Evolutionary conservation across 148 eudicot species (phyloP).

Genomic region (Salicornia ramosissima): DNA sequence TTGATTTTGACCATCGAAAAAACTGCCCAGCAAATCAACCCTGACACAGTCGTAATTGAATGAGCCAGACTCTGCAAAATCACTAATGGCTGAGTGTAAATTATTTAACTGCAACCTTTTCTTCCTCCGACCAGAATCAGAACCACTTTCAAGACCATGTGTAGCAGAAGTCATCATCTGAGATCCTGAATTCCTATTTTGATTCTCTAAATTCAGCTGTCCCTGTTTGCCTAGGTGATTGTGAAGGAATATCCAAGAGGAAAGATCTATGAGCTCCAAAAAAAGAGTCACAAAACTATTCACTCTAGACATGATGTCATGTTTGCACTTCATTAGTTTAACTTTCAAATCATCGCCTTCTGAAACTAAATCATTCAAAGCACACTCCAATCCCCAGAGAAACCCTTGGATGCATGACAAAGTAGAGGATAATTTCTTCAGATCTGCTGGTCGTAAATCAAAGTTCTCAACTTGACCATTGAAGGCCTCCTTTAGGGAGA

Average conservation of each 20-base stretch:
- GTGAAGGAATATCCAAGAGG: constrained; percentile 38
- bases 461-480: constrained; percentile 17
- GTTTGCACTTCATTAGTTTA: constrained; percentile 32
- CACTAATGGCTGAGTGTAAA: constrained; percentile 26
- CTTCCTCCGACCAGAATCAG: constrained; percentile 21
- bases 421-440: constrained; percentile 42
- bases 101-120: constrained; percentile 23
- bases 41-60: constrained; percentile 30
- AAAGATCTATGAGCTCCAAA: constrained; percentile 35
- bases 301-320: constrained; percentile 36
- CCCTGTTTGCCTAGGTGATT: constrained; percentile 25
- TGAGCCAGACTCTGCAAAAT: constrained; percentile 34
- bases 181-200: constrained; percentile 19
- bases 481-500: constrained; percentile 24
- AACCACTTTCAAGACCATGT: constrained; percentile 19
- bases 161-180: constrained; percentile 18
- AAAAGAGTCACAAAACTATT: constrained; percentile 34
- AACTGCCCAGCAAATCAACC: constrained; percentile 41
- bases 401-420: constrained; percentile 67
- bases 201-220: constrained; percentile 20
- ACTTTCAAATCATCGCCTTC: constrained; percentile 27
- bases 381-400: constrained; percentile 60
- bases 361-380: constrained; percentile 38
- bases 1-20: constrained; percentile 55
- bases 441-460: constrained; percentile 19